A percentile compares a stretch with the other conserved stretches of the same genome.
These are phyloP conservation scores for Penicillium cinerascens DNA, from an alignment of 495 filamentous ascomycete genomes.

Conservation along the genomic window DNA sequence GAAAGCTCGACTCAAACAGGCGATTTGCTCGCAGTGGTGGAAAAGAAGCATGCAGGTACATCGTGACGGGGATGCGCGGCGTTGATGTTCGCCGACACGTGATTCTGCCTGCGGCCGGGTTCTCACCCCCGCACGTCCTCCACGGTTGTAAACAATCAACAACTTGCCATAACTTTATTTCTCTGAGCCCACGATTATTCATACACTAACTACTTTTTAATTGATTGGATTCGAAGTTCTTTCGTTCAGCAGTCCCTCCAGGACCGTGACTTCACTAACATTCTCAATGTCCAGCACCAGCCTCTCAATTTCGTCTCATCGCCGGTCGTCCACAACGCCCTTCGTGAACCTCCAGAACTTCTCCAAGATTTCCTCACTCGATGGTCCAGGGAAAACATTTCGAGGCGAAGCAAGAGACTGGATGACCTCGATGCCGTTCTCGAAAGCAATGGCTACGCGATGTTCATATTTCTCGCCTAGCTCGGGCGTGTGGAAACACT, in stretches of 20 bases:
- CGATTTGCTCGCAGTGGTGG: slow-evolving; percentile 6
- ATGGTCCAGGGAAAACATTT: slow-evolving; percentile 6
- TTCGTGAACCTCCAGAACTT: slow-evolving; percentile 31
- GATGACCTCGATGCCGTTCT: neutral
- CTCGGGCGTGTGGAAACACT: slow-evolving; percentile 27
- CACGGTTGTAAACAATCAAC: neutral
- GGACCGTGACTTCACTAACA: slow-evolving; percentile 11
- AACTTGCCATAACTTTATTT: neutral
- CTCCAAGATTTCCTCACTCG: slow-evolving; percentile 34
- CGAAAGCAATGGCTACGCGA: slow-evolving; percentile 3
- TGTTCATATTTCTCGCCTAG: slow-evolving; percentile 10
- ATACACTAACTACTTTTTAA: neutral
- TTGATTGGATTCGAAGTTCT: slow-evolving; percentile 1
- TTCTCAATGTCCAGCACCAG: slow-evolving; percentile 26
- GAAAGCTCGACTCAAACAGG: neutral
- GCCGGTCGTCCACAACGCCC: slow-evolving; percentile 22
- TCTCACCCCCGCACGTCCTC: neutral
- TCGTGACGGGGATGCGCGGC: neutral
- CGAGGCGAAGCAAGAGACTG: neutral
- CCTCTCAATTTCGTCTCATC: slow-evolving; percentile 32
- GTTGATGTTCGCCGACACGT: neutral
- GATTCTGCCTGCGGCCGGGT: neutral
- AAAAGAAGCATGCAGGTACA: neutral
- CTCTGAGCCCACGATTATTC: neutral
- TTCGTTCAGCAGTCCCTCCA: neutral